Evolutionary conservation across 176 grass and related monocot species (phyloP).

Genomic region (Aechmea fasciata): DNA sequence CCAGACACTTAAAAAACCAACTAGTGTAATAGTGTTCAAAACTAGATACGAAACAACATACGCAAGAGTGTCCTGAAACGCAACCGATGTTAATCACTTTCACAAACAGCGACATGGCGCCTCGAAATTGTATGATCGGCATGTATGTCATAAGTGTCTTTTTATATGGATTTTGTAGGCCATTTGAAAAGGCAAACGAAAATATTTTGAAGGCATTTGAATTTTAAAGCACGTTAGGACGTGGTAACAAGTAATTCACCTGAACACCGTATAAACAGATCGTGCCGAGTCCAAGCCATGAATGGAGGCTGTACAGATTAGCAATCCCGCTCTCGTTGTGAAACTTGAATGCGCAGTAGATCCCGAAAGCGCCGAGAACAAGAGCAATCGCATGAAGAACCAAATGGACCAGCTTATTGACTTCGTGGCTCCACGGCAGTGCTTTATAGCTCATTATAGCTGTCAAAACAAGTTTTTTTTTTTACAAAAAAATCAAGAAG

Average conservation of each 20-base stretch:
- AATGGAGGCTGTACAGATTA: constrained; percentile 92
- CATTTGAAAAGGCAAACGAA: neutral
- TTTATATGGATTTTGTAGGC: neutral
- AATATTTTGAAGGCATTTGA: neutral
- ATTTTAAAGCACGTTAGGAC: neutral
- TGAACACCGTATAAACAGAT: constrained; percentile 63
- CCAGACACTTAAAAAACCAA: no score
- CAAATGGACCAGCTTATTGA: constrained; percentile 53
- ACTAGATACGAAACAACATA: no score
- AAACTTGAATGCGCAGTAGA: constrained; percentile 77
- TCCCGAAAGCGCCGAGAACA: constrained; percentile 59
- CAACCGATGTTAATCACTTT: no score
- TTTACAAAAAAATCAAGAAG: neutral
- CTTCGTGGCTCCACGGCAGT: constrained; percentile 55
- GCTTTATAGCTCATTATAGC: constrained; percentile 78
- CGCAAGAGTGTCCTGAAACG: no score
- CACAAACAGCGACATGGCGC: no score
- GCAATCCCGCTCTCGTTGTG: constrained; percentile 90
- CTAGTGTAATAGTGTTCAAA: no score
- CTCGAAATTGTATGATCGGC: no score
- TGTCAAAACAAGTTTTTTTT: constrained; percentile 14
- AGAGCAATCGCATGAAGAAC: constrained; percentile 54
- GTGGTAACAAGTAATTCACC: constrained; percentile 19
- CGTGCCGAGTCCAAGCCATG: constrained; percentile 80
- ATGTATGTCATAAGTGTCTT: no score